Base-by-base conservation (phyloP, 202 grass and related monocot species). In the Schoenoplectus triqueter region DNA sequence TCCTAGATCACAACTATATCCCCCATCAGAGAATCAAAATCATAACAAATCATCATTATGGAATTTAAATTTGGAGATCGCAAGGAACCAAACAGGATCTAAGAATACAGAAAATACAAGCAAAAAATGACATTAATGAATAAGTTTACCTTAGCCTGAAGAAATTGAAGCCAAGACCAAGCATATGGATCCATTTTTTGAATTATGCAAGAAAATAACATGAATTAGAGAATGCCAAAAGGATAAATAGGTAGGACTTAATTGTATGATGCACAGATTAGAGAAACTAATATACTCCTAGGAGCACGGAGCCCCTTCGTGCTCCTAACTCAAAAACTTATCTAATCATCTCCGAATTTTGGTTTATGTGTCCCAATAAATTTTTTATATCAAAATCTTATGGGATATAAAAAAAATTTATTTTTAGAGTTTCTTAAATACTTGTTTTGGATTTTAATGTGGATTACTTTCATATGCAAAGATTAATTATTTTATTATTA, bases 121-220 rank as follows among this genome's bases (percentile, higher is more conserved):
- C 51, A 72, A 73, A 84, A 39, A 63, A 7, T 61, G 61, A 80
- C 9, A n/a, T 3, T 66, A 22, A 69, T 78, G 59, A 17, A 5
- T 66, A 61, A 61, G 52, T 75, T 87, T 92, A 98, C 95, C 93
- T 95, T 98, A 87, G 87, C 93, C 95, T 98, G 88, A 78, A 89
- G 86, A 63, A 81, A 42, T 13, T 86, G 7, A 48, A 69, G 14
- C 21, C 62, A 1, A 78, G 52, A 59, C 39, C 75, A 78, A 61
- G 54, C 55, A 60, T 18, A 44, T 42, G 31, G 75, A 89, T 85
- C 78, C 72, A 5, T 31, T 49, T 81, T 86, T 68, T 64, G 69
- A 62, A 18, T 60, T 47, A 45, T 74, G 69, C 48, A 56, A n/a
- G 11, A 54, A 65, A 84, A 55, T 42, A 68, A 65, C 21, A 67